A percentile compares a stretch with the other conserved stretches of the same genome.
These are phyloP conservation scores for Hydnomerulius pinastri DNA, from an alignment of 768 basidiomycete species.

Conservation along the genomic window DNA sequence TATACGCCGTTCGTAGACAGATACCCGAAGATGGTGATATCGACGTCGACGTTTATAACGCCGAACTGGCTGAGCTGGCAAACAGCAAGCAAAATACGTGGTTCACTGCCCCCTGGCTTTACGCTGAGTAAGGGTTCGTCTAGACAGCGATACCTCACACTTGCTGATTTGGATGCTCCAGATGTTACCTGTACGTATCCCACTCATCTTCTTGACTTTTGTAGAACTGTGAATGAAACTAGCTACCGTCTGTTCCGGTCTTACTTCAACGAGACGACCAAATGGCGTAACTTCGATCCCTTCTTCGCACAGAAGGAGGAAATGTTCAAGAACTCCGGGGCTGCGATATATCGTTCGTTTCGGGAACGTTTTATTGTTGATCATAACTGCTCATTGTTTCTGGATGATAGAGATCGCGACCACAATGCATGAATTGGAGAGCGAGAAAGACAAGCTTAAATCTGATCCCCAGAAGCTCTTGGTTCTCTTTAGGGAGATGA, in stretches of 20 bases:
- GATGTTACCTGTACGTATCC: constrained; percentile 69
- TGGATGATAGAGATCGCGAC: constrained; percentile 62
- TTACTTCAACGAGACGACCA: constrained; percentile 62
- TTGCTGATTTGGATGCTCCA: constrained; percentile 25
- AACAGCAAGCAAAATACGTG: constrained; percentile 63
- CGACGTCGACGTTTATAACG: constrained; percentile 75
- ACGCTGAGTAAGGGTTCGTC: constrained; percentile 70
- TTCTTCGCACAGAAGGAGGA: constrained; percentile 79
- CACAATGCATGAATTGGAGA: constrained; percentile 66
- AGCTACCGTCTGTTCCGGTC: constrained; percentile 86
- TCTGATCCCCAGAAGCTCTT: constrained; percentile 55
- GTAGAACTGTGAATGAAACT: neutral
- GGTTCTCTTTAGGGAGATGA: constrained; percentile 79
- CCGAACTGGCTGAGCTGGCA: constrained; percentile 57
- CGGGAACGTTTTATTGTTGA: neutral
- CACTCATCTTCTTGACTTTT: neutral
- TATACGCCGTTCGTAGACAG: constrained; percentile 41
- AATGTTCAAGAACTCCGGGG: constrained; percentile 77
- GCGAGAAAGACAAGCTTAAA: constrained; percentile 44
- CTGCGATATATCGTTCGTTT: constrained; percentile 74
- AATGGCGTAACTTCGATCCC: constrained; percentile 82
- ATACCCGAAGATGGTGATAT: constrained; percentile 78
- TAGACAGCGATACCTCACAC: neutral
- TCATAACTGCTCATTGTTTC: neutral
- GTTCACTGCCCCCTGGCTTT: constrained; percentile 96